Percentiles rank a stretch among this genome's conserved stretches.
Evolutionary conservation across 192 early-diverging fungal genomes (phyloP).

Genomic region (Phycomyces blakesleeanus): DNA sequence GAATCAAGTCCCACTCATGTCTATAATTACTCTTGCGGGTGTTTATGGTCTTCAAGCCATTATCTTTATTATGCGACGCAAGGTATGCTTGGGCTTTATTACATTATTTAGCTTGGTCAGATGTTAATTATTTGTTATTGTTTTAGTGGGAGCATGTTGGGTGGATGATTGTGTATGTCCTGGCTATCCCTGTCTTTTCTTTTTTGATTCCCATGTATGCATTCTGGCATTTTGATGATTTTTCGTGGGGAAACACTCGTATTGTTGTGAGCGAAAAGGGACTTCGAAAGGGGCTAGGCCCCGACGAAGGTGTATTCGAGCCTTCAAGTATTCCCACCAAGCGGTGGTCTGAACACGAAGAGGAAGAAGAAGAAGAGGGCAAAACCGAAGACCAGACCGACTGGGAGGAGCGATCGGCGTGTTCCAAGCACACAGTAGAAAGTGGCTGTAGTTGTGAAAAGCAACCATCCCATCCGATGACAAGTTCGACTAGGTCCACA

Average conservation of each 20-base stretch:
- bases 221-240: constrained; percentile 99
- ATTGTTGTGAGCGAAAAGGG: constrained; percentile 66
- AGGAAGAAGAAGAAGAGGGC: constrained; percentile 35
- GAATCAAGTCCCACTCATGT: constrained; percentile 73
- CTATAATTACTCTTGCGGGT: constrained; percentile 78
- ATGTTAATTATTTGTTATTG: not conserved
- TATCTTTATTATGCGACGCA: constrained; percentile 73
- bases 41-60: constrained; percentile 89
- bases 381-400: not conserved
- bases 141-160: constrained; percentile 67
- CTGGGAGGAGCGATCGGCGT: constrained; percentile 3
- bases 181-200: constrained; percentile 85
- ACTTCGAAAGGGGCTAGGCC: constrained; percentile 9
- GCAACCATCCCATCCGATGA: not conserved
- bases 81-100: constrained; percentile 2
- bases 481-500: constrained; percentile 10
- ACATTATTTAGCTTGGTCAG: not conserved
- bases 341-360: constrained; percentile 68
- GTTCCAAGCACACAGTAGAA: constrained; percentile 9
- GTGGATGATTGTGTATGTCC: constrained; percentile 89
- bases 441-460: constrained; percentile 9
- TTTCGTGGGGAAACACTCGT: constrained; percentile 97
- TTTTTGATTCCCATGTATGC: constrained; percentile 80
- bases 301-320: constrained; percentile 62
- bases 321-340: constrained; percentile 59